Percentiles rank a stretch among this genome's conserved stretches.
Conservation (phyloP, 2,329 filamentous ascomycete species). For the Pseudofabraea citricarpa region DNA sequence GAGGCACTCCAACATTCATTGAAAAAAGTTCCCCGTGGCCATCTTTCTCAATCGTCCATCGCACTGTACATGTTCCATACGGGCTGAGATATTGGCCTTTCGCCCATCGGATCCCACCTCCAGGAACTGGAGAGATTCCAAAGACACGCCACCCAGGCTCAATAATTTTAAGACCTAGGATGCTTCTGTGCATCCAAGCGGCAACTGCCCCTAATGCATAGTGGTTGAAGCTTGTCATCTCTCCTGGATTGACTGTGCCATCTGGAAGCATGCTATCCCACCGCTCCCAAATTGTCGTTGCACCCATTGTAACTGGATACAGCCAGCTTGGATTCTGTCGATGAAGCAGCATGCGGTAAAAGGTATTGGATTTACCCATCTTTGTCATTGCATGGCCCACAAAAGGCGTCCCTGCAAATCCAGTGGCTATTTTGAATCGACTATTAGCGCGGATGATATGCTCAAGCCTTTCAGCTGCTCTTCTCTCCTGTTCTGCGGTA, state of each 20-base stretch:
- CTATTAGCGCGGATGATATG: conserved; percentile 8
- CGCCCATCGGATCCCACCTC: too few relatives aligned
- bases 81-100: too few relatives aligned
- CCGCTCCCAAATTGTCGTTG: conserved; percentile 8
- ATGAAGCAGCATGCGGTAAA: conserved; percentile 1
- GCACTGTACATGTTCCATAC: too few relatives aligned
- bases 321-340: conserved; percentile 1
- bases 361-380: neutral
- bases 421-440: conserved; percentile 12
- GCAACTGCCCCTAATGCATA: conserved; percentile 4
- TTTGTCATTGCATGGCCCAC: neutral
- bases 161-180: conserved; percentile 18
- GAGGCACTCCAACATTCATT: conserved; percentile 4
- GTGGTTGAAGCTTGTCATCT: conserved; percentile 8
- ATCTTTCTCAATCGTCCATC: too few relatives aligned
- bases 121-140: too few relatives aligned
- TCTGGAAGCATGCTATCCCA: conserved; percentile 8
- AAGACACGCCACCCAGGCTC: neutral
- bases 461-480: conserved; percentile 8
- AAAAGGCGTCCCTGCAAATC: conserved; percentile 10
- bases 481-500: neutral
- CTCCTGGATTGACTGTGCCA: conserved; percentile 5
- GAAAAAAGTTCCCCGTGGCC: too few relatives aligned
- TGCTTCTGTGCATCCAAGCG: neutral
- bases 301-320: conserved; percentile 7